A percentile compares a stretch with the other conserved stretches of the same genome.
Conservation (phyloP, 306 rosid species). For the Prinsepia uniflora region DNA sequence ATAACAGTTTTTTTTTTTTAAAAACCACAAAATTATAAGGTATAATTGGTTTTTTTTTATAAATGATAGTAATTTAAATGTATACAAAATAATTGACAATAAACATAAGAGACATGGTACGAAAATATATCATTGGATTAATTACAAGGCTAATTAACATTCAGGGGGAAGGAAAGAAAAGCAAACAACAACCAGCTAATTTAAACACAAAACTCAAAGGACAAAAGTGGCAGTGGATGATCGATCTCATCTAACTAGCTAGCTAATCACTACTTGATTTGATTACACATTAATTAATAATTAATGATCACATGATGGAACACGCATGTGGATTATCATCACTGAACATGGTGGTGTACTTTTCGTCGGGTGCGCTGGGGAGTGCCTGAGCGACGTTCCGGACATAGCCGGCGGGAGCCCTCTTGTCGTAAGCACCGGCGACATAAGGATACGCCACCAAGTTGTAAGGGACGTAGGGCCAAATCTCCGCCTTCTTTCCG, state of each 20-base stretch:
- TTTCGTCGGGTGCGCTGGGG: conserved; percentile 60
- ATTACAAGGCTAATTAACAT: neutral
- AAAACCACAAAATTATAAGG: too few species aligned
- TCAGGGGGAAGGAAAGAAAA: neutral
- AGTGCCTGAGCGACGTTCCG: conserved; percentile 53
- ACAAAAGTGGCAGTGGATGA: neutral
- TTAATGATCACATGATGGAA: conserved; percentile 52
- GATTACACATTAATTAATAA: neutral
- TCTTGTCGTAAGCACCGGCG: conserved; percentile 80
- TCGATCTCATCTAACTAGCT: neutral
- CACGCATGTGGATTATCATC: conserved; percentile 93
- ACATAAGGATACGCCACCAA: conserved; percentile 83
- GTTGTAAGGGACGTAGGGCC: conserved; percentile 90
- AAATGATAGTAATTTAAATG: too few species aligned
- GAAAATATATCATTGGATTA: neutral
- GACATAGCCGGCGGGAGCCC: conserved; percentile 85
- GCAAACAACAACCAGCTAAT: neutral
- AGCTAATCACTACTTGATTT: neutral
- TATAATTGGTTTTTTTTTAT: too few species aligned
- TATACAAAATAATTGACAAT: too few species aligned
- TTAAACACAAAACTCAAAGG: neutral
- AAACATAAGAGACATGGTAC: too few species aligned
- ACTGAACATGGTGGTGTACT: conserved; percentile 57
- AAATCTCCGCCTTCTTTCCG: conserved; percentile 81
- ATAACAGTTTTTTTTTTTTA: too few species aligned